Base-by-base conservation (phyloP, 306 rosid genomes). In the Sicyos edulis region DNA sequence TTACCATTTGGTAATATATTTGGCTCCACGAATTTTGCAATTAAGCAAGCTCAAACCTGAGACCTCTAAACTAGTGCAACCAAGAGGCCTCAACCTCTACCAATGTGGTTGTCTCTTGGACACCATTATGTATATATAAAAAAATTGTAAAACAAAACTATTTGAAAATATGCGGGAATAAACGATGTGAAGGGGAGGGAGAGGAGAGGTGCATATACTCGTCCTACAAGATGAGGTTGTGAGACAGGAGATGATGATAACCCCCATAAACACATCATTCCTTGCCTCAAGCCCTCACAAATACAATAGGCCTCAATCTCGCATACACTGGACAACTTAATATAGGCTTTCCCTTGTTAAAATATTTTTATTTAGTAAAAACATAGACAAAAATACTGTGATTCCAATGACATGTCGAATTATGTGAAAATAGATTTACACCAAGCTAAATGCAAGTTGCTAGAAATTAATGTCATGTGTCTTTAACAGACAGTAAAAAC, bases 271-370 rank as follows among this genome's bases (percentile, higher is more conserved):
- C 14, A 50, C 54, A 50, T 50, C 54, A 50, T 50, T 50, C 54
- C 54, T 14, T 50, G 7, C 17, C 54, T 4, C 17, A 50, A 50
- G 14, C 54, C 54, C 7, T 50, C 17, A 50, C 54, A 50, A 50
- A 13, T 14, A 50, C 54, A 50, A 5, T 50, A 15, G 54, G 54
- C 7, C 54, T 50, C 54, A 50, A 50, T 47, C 17, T 50, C 54
- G 11, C 12, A 22, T 12, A 57, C 26, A 11, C 29, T 22, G 14
- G 6, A 6, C 55, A 57, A 21, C n/a, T 57, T 57, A 57, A 12
- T 57, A 13, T 26, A 59, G 65, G 12, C 8, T 26, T 32, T 29
- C 65, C 65, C 65, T 59, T 59, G 64, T 24, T 58, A 24, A 59
- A 59, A 26, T 14, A 9, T 40, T 5, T 32, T 12, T 59, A 59